Conservation (phyloP, 148 eudicot species). For the Persicaria tinctoria region DNA sequence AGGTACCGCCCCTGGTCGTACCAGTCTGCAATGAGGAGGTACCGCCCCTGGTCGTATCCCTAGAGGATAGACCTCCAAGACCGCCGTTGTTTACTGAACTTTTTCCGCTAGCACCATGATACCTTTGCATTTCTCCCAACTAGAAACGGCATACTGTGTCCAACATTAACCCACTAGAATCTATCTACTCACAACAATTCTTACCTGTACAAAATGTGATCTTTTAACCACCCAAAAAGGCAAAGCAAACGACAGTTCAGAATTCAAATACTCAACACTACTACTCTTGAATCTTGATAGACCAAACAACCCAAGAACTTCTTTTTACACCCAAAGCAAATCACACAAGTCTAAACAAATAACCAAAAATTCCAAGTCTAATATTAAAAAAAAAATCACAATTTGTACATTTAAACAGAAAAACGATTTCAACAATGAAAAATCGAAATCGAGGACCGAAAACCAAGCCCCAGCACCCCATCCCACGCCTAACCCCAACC, state of each 20-base stretch:
- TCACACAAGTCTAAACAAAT: background rate
- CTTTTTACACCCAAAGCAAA: background rate
- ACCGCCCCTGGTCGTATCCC: slow-evolving; percentile 59
- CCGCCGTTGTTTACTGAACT: slow-evolving; percentile 84
- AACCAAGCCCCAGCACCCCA: background rate
- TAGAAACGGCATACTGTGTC: slow-evolving; percentile 83
- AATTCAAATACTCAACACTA: background rate
- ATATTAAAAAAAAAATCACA: background rate
- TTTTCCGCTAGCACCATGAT: slow-evolving; percentile 83
- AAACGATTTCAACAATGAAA: background rate
- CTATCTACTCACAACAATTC: background rate
- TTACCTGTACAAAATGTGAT: background rate
- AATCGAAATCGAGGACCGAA: background rate
- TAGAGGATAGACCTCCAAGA: slow-evolving; percentile 54
- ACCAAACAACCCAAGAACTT: background rate
- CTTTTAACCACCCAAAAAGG: background rate
- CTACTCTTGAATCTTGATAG: background rate
- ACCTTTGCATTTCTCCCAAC: slow-evolving; percentile 97
- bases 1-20: slow-evolving; percentile 48
- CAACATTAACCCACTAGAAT: slow-evolving; percentile 43
- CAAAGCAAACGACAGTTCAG: background rate
- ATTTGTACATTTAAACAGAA: background rate
- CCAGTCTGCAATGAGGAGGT: slow-evolving; percentile 50
- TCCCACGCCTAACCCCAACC: background rate
- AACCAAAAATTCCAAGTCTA: background rate